Percentiles rank a stretch among this genome's conserved stretches.
phyloP scores from a whole-genome alignment of 2,329 filamentous ascomycete species.

The Fusarium sarcochroum region DNA sequence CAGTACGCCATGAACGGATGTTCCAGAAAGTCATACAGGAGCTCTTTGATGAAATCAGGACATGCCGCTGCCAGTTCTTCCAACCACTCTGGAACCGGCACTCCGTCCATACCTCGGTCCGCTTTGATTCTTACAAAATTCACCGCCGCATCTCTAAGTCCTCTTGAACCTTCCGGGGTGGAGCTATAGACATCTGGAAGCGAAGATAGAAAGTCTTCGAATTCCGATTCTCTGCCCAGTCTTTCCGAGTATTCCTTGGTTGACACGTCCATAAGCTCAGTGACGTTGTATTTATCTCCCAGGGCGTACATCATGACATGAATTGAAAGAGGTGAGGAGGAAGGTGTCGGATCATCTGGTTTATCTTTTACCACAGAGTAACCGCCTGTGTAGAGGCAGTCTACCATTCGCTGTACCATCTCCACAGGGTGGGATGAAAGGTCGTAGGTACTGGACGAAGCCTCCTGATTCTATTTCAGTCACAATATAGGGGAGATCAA shows the following conservation, averaged over 20 bases:
- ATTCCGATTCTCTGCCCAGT: not conserved
- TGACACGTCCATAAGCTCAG: slow-evolving; percentile 8
- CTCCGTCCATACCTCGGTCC: not conserved
- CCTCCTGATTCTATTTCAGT: slow-evolving; percentile 15
- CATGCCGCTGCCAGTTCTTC: slow-evolving; percentile 5
- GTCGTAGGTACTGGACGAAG: slow-evolving; percentile 20
- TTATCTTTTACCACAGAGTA: not conserved
- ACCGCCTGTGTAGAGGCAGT: slow-evolving; percentile 33
- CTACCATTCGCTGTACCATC: slow-evolving; percentile 27
- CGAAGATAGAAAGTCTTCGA: slow-evolving; percentile 12
- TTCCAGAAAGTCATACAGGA: slow-evolving; percentile 8
- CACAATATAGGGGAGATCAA: not conserved
- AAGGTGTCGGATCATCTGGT: not conserved
- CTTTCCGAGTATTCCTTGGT: slow-evolving; percentile 14
- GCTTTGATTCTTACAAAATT: not conserved
- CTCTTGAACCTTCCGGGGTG: not conserved
- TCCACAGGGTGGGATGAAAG: not conserved
- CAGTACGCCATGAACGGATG: slow-evolving; percentile 5
- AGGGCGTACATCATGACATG: slow-evolving; percentile 26
- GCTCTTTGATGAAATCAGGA: slow-evolving; percentile 28
- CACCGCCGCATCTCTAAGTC: slow-evolving; percentile 8
- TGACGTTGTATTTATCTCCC: slow-evolving; percentile 34
- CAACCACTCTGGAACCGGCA: not conserved
- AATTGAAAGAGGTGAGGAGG: not conserved
- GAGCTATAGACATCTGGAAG: slow-evolving; percentile 18